Evolutionary conservation across 495 filamentous ascomycete species (phyloP), one percentile per base, ranked within the genome.

Genomic region (Aspergillus conjunctus): DNA sequence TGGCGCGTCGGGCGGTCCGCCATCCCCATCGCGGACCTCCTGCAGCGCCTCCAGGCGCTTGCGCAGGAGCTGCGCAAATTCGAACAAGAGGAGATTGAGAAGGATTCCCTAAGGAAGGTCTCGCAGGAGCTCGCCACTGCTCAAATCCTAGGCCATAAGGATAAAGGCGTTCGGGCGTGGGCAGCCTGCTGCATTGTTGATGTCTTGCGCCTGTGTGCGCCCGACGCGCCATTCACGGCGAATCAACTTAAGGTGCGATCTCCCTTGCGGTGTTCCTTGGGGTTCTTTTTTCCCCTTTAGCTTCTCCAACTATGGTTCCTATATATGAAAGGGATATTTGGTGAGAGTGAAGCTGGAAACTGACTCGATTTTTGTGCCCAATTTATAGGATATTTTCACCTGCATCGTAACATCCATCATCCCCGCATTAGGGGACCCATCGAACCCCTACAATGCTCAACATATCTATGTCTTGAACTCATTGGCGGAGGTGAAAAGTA

Each of bases 141-240:
- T 46, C 90, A 93, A 64, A 79, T 99, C 17, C 75, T 98, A 31
- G 82, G 77, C 48, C 95, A 99, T 72, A 96, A 95, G 76, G 95
- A 99, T 70, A 88, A 85, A 58, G 94, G 94, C 12, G 93, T 99
- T 22, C 86, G 88, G 62, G 94, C 95, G 17, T 96, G 88, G 80
- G 85, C 89, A 43, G 87, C 91, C 12, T 90, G 90, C 69, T 97
- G 92, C 71, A 79, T 98, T 65, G 92, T 96, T 44, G 95, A 99
- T 71, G 91, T 99, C 56, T 84, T 99, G 72, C 85, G 91, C 66
- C 80, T 99, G 30, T 96, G 92, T 78, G 94, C 94, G 32, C 94
- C 94, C 5, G 87, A 98, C 83, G 94, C 94, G 73, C 94, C 94
- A 11, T 98, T 95, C 75, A 96, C 91, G 10, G 85, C 81, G 31